Base-by-base conservation (phyloP, 2,329 filamentous ascomycete genomes). In the Diplodia sapinea region DNA sequence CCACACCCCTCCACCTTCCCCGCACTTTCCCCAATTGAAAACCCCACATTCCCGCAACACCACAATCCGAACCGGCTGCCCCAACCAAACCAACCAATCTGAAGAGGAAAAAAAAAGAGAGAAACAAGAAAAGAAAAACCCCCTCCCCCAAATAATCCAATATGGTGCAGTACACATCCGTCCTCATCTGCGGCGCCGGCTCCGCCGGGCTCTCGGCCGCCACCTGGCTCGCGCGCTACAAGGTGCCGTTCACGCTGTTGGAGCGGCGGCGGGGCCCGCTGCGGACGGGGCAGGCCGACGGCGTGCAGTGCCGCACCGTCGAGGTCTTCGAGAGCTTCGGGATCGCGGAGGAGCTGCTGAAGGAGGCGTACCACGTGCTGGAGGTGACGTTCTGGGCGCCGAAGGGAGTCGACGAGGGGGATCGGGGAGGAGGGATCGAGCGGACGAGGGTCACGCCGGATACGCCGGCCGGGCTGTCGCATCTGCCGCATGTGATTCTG, bases 271-370 rank as follows among this genome's bases (percentile, higher is more conserved):
- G 76, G 3, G 87, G 86, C 0, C 86, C 85, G 0, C 79, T 90
- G 61, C 72, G 80, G 50, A 80, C 83, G 55, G 88, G 88, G 2
- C 87, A 90, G 75, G 89, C 88, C 15, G 88, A 91, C 70, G 86
- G 86, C 1, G 79, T 90, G 2, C 87, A 91, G 77, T 86, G 85
- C 70, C 86, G 89, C 1, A 91, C 88, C 0, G 80, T 91, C 1
- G 88, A 93, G 76, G 90, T 92, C n/a, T 86, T 92, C 66, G 88
- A 93, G 71, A 87, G 85, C 7, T 89, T 93, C 69, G 89, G 87
- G 1, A 83, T 93, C 52, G 87, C 82, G 1, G 85, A 91, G 68
- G 81, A 85, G 9, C 82, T 86, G 3, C 86, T 88, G 80, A 85
- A 87, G 26, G 89, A 91, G 71, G 83, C 86, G 1, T 89, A 89